A percentile compares a stretch with the other conserved stretches of the same genome.
phyloP scores from a whole-genome alignment of 2,329 filamentous ascomycete genomes.

The Stagonosporopsis tanaceti region DNA sequence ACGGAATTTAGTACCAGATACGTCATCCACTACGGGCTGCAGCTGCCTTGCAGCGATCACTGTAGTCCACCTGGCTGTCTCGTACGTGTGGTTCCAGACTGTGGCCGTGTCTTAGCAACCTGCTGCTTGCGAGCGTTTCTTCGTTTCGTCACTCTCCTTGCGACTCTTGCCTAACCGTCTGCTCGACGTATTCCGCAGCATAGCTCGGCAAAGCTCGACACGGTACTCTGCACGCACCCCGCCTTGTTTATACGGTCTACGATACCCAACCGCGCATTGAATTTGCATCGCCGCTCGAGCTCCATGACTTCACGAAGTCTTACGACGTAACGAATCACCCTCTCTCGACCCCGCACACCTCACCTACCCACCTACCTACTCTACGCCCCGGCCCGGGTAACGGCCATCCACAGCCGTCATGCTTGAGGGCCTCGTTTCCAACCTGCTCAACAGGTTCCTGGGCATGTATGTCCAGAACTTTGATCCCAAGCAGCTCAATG shows the following conservation, averaged over 20 bases:
- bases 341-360: slow-evolving; percentile 31
- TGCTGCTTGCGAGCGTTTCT: slow-evolving; percentile 30
- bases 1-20: slow-evolving; percentile 31
- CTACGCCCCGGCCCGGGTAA: slow-evolving; percentile 72
- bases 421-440: slow-evolving; percentile 96
- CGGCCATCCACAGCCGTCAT: slow-evolving; percentile 72
- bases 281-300: slow-evolving; percentile 28
- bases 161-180: slow-evolving; percentile 17
- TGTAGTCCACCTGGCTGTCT: slow-evolving; percentile 31
- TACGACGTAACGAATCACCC: slow-evolving; percentile 40
- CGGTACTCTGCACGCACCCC: slow-evolving; percentile 20
- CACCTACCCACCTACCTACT: slow-evolving; percentile 18
- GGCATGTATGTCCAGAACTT: slow-evolving; percentile 99
- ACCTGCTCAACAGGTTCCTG: slow-evolving; percentile 97
- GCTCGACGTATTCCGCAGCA: slow-evolving; percentile 24
- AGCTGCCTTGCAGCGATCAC: slow-evolving; percentile 46
- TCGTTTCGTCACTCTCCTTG: slow-evolving; percentile 33
- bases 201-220: slow-evolving; percentile 21
- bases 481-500: slow-evolving; percentile 95
- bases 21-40: slow-evolving; percentile 47
- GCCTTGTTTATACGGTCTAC: slow-evolving; percentile 35
- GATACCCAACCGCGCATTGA: slow-evolving; percentile 34
- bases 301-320: slow-evolving; percentile 45
- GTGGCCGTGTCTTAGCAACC: slow-evolving; percentile 25
- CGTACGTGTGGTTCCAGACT: slow-evolving; percentile 31